Base-by-base conservation (phyloP, 768 basidiomycete genomes). In the Ramaria sp. region DNA sequence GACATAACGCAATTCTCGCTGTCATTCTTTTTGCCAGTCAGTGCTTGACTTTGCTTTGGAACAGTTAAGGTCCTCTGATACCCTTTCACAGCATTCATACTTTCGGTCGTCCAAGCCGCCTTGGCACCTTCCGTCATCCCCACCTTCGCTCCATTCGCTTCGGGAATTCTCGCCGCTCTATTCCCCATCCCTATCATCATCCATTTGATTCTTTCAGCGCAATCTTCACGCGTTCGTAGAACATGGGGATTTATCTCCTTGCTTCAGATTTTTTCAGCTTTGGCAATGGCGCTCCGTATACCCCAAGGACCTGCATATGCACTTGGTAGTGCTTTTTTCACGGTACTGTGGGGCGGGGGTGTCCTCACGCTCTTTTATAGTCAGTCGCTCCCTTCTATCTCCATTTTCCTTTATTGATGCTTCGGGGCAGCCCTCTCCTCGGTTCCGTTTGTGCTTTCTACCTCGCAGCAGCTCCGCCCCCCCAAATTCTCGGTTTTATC, bases 351-450 rank as follows among this genome's bases (percentile, higher is more conserved):
- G 53, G 27, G 28, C 24, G 42, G 53, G 7, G 32, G 53, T n/a
- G n/a, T 36, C 22, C 28, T 44, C 22, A 55, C 53, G 6, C 53
- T 55, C 12, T 55, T 55, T 36, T 48, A 55, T 22, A 48, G 53
- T 55, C 25, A 28, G 53, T 38, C 22, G 18, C 44, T 10, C 27
- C 43, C 18, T 18, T 16, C 25, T 44, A 32, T 28, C 27, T 22
- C 10, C 8, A 47, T 42, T 25, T 42, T 16, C 7, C 7, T 6
- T n/a, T n/a, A 3, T 22, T 41, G 9, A 41, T 9, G 4, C 1
- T 41, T n/a, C 8, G 16, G 16, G 4, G 18, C 18, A 47, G 43
- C 25, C 30, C 25, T 55, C 32, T 36, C 44, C 9, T 39, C 48
- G 13, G 12, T n/a, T 7, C 25, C 18, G 2, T 32, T 37, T 32